phyloP scores from a whole-genome alignment of 768 basidiomycete genomes.

The Infundibulicybe gibba region DNA sequence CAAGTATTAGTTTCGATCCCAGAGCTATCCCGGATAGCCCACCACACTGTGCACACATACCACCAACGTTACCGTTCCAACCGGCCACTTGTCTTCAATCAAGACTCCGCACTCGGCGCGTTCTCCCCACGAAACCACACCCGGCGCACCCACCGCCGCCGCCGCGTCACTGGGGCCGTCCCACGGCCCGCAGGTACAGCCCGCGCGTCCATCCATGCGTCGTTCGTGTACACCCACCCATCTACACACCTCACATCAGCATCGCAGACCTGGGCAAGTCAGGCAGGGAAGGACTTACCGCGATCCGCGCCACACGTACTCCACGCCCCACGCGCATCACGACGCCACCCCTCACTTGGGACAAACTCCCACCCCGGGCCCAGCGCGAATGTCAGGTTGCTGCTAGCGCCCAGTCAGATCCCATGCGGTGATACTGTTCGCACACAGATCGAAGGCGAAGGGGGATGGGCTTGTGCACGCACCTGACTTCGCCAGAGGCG shows the following conservation, averaged over 20 bases:
- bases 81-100: no score
- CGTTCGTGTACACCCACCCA: constrained; percentile 84
- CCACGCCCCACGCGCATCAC: constrained; percentile 62
- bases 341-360: constrained; percentile 74
- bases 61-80: no score
- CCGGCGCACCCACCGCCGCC: constrained; percentile 67
- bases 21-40: no score
- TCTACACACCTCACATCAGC: constrained; percentile 28
- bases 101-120: no score
- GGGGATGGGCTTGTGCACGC: constrained; percentile 18
- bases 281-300: constrained; percentile 10
- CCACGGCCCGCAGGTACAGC: constrained; percentile 34
- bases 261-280: not conserved
- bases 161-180: constrained; percentile 53
- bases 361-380: constrained; percentile 73
- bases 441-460: not conserved
- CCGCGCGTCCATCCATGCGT: constrained; percentile 60
- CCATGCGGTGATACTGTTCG: not conserved
- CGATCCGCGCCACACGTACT: constrained; percentile 31
- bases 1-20: no score
- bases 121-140: constrained; percentile 41
- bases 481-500: constrained; percentile 61
- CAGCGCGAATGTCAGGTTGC: constrained; percentile 80
- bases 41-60: no score
- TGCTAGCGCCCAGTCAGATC: constrained; percentile 36